Evolutionary conservation across 2,329 filamentous ascomycete genomes (phyloP).

Genomic region (Neonectria sp.): DNA sequence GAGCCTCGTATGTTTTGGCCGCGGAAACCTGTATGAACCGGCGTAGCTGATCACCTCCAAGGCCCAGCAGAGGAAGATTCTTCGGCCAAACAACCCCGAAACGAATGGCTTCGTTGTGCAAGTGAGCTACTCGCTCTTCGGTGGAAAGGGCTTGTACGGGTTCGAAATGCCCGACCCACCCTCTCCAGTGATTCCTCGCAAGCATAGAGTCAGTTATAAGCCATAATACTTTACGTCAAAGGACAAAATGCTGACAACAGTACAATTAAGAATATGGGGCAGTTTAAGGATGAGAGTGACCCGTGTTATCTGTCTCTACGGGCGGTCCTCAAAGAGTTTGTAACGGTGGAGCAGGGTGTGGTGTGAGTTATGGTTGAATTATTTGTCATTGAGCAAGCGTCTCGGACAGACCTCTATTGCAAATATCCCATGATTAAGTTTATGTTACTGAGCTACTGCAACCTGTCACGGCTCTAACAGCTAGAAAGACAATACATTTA

Average conservation of each 20-base stretch:
- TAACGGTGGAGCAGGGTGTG: neutral
- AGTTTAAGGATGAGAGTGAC: slow-evolving; percentile 1
- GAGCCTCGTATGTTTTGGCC: neutral
- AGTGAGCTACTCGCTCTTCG: neutral
- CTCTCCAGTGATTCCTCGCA: neutral
- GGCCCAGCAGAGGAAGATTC: neutral
- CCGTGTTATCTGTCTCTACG: neutral
- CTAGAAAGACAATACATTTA: neutral
- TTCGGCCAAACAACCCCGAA: neutral
- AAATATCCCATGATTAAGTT: no score
- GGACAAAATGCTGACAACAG: neutral
- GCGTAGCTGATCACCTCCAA: neutral
- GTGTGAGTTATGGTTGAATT: neutral
- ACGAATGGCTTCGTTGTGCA: neutral
- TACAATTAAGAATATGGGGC: neutral
- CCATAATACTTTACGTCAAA: neutral
- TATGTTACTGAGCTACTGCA: no score
- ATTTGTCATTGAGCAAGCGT: neutral
- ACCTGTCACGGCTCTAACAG: neutral
- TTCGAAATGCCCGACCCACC: neutral
- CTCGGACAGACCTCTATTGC: no score
- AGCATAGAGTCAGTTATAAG: neutral
- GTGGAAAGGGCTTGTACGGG: neutral
- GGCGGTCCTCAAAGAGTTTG: slow-evolving; percentile 4
- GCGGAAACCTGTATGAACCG: neutral